Evolutionary conservation across 345 rosid genomes (phyloP).

Genomic region (Eucalyptus camaldulensis): DNA sequence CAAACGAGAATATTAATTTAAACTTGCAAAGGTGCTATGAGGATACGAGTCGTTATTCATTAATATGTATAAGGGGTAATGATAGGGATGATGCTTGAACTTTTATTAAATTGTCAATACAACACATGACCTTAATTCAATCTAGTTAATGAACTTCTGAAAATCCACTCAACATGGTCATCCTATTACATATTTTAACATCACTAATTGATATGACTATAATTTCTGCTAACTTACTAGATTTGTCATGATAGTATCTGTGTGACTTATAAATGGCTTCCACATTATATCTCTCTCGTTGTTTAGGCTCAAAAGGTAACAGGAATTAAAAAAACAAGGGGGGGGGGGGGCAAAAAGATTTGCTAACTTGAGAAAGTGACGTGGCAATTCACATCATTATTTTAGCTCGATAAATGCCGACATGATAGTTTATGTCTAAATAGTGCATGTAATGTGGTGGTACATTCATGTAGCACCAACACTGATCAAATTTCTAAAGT

Average conservation of each 20-base stretch:
- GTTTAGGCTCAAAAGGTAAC: not conserved
- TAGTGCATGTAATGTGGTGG: not conserved
- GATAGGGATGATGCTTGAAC: not conserved
- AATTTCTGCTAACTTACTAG: not conserved
- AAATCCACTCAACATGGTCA: not conserved
- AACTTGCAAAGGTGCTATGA: not conserved
- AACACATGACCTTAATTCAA: not conserved
- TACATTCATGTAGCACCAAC: not conserved
- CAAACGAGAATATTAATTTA: not conserved
- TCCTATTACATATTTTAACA: not conserved
- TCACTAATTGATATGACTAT: not conserved
- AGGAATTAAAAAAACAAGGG: fast-evolving
- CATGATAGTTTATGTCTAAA: fast-evolving
- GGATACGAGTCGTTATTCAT: not conserved
- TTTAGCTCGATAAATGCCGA: fast-evolving
- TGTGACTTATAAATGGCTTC: not conserved
- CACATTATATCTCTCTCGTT: not conserved
- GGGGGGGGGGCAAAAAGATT: not conserved
- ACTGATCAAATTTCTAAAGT: not conserved
- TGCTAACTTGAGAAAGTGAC: not conserved
- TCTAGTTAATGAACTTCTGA: not conserved
- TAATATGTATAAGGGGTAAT: not conserved
- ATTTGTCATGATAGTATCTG: fast-evolving
- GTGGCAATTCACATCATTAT: not conserved
- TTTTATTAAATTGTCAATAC: not conserved